Evolutionary conservation across 2,329 filamentous ascomycete species (phyloP).

Genomic region (Onygenales sp.): DNA sequence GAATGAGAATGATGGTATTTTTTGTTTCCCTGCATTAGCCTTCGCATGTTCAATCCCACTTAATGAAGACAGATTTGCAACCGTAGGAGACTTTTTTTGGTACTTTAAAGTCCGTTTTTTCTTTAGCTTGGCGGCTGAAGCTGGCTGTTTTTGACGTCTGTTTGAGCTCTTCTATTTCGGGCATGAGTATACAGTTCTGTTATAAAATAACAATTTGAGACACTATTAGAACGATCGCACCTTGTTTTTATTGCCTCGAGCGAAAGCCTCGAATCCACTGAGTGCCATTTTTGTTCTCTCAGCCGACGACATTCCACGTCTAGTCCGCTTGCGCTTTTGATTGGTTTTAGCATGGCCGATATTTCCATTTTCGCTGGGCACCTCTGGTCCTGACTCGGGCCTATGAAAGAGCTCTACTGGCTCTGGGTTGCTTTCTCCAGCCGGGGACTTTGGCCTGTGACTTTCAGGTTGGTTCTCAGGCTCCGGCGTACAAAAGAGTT

Average conservation of each 20-base stretch:
- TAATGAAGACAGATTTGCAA: conserved; percentile 9
- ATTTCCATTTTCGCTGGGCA: neutral
- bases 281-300: neutral
- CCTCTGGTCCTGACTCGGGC: neutral
- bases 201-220: neutral
- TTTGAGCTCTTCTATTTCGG: neutral
- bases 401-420: no score
- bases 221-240: neutral
- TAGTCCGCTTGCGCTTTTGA: neutral
- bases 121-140: neutral
- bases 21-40: conserved; percentile 14
- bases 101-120: neutral
- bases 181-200: neutral
- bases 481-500: no score
- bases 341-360: neutral
- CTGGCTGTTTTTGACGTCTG: neutral
- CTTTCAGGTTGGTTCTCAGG: no score
- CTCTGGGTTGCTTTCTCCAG: no score
- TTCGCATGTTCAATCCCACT: conserved; percentile 20
- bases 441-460: no score
- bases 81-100: neutral
- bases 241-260: neutral
- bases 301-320: neutral
- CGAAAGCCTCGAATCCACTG: neutral
- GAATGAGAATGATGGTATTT: conserved; percentile 16